Base-by-base conservation (phyloP, 129 eudicot genomes). In the Escallonia rubra region DNA sequence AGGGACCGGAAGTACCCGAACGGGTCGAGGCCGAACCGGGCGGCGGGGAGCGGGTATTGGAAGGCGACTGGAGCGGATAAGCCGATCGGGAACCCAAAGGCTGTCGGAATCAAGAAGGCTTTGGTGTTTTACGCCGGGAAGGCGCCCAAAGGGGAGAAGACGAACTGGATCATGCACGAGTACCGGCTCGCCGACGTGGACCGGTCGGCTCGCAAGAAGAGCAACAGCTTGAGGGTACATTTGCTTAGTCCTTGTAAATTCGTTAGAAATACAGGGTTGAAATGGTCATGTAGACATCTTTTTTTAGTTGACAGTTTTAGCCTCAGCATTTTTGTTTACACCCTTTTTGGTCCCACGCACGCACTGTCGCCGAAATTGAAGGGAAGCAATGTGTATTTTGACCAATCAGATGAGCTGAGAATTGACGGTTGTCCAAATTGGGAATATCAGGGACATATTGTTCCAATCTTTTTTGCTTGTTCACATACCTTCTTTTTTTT, bases 121-220 rank as follows among this genome's bases (percentile, higher is more conserved):
- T 73, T 86, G 67, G 92, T 86, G 58, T 86, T 86, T 56, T 86
- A 86, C 61, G 88, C 83, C 3, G 92, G 92, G 40, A 86, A 86
- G 72, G 88, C 92, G 1, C 92, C 92, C 3, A 77, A 65, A 68
- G 92, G 92, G 3, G 83, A 79, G 43, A 86, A 86, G 66, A 86
- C 92, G 2, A 86, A 86, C 65, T 86, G 92, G 92, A 86, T 86
- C 7, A 86, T 86, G 92, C 92, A 86, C 49, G 92, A 86, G 61
- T 86, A 86, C 16, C 80, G 92, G 23, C 88, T 86, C 3, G 92
- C 92, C 3, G 72, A 74, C 49, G 88, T 86, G 13, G 92, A 86
- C 68, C 76, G 92, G 44, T 86, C 92, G 11, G 92, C 86, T 3
- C 79, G 88, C 41, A 86, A 86, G 76, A 63, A 74, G 10, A 70